phyloP scores from a whole-genome alignment of 768 basidiomycete genomes.

The Clitopilus passeckerianus region DNA sequence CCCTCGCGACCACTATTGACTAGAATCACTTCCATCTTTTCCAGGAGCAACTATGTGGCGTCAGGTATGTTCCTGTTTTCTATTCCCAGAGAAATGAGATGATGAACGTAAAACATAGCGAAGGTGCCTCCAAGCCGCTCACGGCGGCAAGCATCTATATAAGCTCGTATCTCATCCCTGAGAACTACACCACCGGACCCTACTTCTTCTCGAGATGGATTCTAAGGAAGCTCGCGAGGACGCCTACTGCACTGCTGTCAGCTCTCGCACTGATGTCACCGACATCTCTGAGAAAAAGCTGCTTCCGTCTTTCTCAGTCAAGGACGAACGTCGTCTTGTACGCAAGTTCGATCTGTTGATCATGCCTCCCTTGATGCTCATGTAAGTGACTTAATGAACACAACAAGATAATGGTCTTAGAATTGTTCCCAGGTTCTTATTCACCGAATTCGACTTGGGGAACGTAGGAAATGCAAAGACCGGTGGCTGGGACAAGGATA shows the following conservation, averaged over 20 bases:
- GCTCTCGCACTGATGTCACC: background rate
- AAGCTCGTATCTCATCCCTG: background rate
- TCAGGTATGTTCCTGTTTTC: background rate
- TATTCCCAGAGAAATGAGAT: background rate
- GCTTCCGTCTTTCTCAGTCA: background rate
- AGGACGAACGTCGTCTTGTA: background rate
- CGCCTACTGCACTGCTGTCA: background rate
- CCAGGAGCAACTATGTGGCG: background rate
- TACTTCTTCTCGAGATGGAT: background rate
- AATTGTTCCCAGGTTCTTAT: too few relatives aligned
- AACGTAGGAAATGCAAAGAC: too few relatives aligned
- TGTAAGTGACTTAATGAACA: too few relatives aligned
- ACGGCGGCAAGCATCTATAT: background rate
- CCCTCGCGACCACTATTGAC: background rate
- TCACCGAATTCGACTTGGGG: too few relatives aligned
- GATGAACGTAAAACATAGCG: background rate
- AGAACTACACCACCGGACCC: background rate
- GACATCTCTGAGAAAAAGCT: background rate
- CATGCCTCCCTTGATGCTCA: too few relatives aligned
- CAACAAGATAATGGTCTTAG: too few relatives aligned
- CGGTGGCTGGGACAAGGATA: too few relatives aligned
- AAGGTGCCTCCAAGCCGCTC: background rate
- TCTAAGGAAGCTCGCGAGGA: background rate
- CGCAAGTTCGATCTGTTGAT: too few relatives aligned
- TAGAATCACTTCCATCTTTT: background rate